Conservation (phyloP, 768 basidiomycete genomes). For the Lactarius quietus region DNA sequence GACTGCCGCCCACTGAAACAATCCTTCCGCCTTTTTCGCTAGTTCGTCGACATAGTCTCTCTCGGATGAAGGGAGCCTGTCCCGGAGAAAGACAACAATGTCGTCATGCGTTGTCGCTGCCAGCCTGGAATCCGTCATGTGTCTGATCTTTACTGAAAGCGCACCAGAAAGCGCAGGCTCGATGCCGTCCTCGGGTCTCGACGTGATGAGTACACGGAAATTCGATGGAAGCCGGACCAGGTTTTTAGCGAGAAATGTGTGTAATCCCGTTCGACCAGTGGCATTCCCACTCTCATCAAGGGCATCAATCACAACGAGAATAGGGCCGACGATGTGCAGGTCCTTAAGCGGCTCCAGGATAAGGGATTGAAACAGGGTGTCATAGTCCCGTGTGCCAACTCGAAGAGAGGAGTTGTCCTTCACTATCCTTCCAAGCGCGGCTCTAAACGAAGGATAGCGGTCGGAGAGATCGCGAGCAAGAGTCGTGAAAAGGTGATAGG, state of each 20-base stretch:
- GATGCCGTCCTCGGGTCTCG: not conserved
- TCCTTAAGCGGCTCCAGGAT: not conserved
- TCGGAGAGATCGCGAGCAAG: not conserved
- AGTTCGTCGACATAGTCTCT: not conserved
- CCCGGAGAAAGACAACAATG: not conserved
- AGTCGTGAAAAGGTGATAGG: not conserved
- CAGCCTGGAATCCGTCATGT: not conserved
- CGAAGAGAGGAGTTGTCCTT: not conserved
- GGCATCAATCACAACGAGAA: not conserved
- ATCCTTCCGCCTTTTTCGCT: not conserved
- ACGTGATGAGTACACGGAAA: not conserved
- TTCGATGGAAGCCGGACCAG: not conserved
- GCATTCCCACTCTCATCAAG: not conserved
- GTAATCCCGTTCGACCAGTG: not conserved
- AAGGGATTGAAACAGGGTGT: not conserved
- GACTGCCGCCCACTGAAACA: conserved; percentile 3
- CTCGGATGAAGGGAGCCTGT: not conserved
- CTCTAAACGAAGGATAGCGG: not conserved
- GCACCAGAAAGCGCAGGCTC: not conserved
- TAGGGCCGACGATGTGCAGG: not conserved
- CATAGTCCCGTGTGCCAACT: not conserved
- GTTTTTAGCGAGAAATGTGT: not conserved
- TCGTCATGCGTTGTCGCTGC: not conserved
- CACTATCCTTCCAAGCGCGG: not conserved
- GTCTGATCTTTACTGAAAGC: not conserved